Percentiles rank a stretch among this genome's conserved stretches.
phyloP scores from a whole-genome alignment of 768 basidiomycete genomes.

The Vararia minispora region DNA sequence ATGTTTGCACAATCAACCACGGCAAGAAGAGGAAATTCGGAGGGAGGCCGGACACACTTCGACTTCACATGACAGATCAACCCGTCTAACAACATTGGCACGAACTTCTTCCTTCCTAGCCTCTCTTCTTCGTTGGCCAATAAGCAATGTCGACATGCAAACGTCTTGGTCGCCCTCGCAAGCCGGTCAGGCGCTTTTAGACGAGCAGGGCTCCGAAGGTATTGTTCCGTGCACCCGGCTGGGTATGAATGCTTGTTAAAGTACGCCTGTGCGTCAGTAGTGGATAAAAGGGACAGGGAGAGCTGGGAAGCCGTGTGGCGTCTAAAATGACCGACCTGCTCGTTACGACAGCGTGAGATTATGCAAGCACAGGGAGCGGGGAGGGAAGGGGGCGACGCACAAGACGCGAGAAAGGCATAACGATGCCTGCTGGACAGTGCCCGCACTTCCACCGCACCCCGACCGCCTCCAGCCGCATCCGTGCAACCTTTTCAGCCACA shows the following conservation, averaged over 20 bases:
- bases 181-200: too few relatives aligned
- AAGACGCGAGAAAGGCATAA: conserved; percentile 11
- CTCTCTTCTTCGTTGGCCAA: background rate
- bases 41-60: conserved; percentile 31
- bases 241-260: background rate
- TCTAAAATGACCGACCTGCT: conserved; percentile 7
- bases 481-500: background rate
- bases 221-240: too few relatives aligned
- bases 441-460: conserved; percentile 6
- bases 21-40: background rate
- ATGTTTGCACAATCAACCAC: conserved; percentile 5
- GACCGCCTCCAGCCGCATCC: conserved; percentile 1
- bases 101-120: conserved; percentile 7
- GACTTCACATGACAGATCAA: conserved; percentile 51
- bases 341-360: background rate
- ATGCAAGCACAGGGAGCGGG: background rate
- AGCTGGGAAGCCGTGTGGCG: conserved; percentile 11
- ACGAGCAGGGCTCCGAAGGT: too few relatives aligned
- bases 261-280: too few relatives aligned
- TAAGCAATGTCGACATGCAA: conserved; percentile 13
- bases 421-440: conserved; percentile 6
- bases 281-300: too few relatives aligned
- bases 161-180: conserved; percentile 7
- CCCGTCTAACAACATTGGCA: conserved; percentile 40
- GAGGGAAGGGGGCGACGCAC: conserved; percentile 1